phyloP scores from a whole-genome alignment of 371 early-diverging fungal genomes.

The Mucor plumbeus region DNA sequence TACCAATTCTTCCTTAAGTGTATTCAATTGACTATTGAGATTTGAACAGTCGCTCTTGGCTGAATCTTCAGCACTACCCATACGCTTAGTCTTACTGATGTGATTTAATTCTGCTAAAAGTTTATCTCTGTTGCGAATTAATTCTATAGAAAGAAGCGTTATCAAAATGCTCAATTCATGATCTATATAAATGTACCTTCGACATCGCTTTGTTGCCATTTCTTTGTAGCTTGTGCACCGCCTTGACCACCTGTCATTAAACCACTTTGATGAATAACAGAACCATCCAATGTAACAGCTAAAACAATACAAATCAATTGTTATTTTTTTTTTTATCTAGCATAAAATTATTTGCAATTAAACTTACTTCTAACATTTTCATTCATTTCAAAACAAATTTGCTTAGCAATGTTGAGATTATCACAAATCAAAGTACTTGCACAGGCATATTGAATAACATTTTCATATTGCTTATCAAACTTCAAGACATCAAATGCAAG shows the following conservation, averaged over 20 bases:
- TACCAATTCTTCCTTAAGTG: conserved; percentile 67
- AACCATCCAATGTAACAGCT: conserved; percentile 94
- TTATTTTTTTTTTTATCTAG: background rate
- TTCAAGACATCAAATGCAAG: conserved; percentile 89
- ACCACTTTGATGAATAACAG: conserved; percentile 94
- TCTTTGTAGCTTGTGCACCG: conserved; percentile 50
- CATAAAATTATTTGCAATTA: background rate
- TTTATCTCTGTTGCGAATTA: conserved; percentile 73
- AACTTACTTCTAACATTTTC: conserved; percentile 82
- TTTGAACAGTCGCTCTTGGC: conserved; percentile 65
- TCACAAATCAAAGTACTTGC: conserved; percentile 92
- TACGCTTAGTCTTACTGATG: conserved; percentile 73
- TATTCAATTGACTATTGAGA: conserved; percentile 61
- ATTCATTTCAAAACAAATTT: conserved; percentile 81
- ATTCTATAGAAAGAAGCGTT: conserved; percentile 22
- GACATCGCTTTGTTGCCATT: conserved; percentile 91
- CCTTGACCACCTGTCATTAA: conserved; percentile 90
- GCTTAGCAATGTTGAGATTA: conserved; percentile 79
- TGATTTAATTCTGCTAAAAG: conserved; percentile 75
- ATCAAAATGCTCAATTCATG: background rate
- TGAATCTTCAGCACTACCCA: conserved; percentile 68
- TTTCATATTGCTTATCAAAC: conserved; percentile 79
- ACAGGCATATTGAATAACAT: conserved; percentile 88
- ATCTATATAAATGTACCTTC: conserved; percentile 41
- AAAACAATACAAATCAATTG: background rate